Evolutionary conservation across 257 asterid genomes (phyloP).

Genomic region (Cruciata laevipes): DNA sequence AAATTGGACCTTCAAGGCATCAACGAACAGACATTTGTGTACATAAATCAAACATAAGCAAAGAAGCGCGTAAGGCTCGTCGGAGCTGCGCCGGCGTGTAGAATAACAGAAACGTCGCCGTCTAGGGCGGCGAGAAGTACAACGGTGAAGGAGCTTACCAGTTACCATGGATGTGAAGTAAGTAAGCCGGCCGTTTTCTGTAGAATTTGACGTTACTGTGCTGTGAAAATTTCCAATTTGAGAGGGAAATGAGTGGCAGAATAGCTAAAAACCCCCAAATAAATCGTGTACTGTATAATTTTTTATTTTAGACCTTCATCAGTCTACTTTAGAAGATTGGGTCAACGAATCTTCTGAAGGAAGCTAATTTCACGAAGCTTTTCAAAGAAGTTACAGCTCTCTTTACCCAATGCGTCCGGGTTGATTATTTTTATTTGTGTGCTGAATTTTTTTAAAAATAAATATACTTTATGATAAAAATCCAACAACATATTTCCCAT

Average conservation of each 20-base stretch:
- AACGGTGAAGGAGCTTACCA: neutral
- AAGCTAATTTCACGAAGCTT: too few relatives aligned
- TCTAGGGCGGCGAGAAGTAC: neutral
- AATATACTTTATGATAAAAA: too few relatives aligned
- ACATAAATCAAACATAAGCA: neutral
- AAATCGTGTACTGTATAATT: too few relatives aligned
- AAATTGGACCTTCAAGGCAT: neutral
- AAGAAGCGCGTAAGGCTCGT: neutral
- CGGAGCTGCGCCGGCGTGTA: neutral
- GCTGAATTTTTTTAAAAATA: too few relatives aligned
- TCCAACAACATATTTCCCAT: too few relatives aligned
- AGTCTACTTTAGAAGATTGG: too few relatives aligned
- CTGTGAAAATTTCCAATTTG: neutral
- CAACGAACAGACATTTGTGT: neutral
- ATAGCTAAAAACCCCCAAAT: neutral
- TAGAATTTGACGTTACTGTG: neutral
- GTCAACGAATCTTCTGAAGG: too few relatives aligned
- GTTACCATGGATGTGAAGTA: neutral
- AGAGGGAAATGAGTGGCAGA: neutral
- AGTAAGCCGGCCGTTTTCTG: neutral
- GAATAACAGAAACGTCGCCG: neutral
- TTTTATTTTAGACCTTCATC: too few relatives aligned
- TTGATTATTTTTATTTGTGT: too few relatives aligned
- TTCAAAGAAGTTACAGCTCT: too few relatives aligned
- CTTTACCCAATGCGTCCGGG: too few relatives aligned